Evolutionary conservation across 202 grass and related monocot genomes (phyloP).

Genomic region (Bolboschoenoplectus hybrid): DNA sequence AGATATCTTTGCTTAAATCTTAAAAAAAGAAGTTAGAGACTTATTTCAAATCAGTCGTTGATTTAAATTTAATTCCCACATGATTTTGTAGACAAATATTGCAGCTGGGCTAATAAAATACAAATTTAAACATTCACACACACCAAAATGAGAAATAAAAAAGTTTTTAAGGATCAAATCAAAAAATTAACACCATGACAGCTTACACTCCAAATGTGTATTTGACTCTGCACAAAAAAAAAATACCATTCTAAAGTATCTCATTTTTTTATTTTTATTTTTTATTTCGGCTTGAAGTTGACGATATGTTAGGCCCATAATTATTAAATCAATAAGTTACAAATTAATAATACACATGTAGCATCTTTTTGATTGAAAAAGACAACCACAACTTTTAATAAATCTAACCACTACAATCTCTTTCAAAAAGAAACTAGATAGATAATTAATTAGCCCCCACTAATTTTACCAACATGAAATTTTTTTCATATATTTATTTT

Average conservation of each 20-base stretch:
- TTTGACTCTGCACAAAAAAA: constrained; percentile 30
- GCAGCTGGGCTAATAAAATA: neutral
- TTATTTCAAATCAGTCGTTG: neutral
- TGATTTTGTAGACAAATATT: neutral
- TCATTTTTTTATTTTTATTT: neutral
- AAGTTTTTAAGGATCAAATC: neutral
- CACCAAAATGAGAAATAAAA: neutral
- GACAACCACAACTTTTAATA: constrained; percentile 22
- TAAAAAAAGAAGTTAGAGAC: neutral
- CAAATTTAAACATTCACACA: neutral
- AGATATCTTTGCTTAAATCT: neutral
- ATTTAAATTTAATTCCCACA: neutral
- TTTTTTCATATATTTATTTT: constrained; percentile 2
- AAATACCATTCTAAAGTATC: neutral
- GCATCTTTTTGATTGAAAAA: neutral
- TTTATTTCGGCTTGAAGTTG: constrained; percentile 17
- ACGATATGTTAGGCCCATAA: constrained; percentile 8
- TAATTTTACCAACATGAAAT: neutral
- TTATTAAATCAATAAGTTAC: constrained; percentile 22
- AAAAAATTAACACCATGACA: neutral
- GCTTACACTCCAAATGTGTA: neutral
- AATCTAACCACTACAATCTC: constrained; percentile 28
- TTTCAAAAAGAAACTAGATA: constrained; percentile 25
- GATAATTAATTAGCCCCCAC: constrained; percentile 31
- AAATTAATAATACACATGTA: constrained; percentile 10